Base-by-base conservation (phyloP, 1,284 basidiomycete species). In the Ganoderma lingzhi region DNA sequence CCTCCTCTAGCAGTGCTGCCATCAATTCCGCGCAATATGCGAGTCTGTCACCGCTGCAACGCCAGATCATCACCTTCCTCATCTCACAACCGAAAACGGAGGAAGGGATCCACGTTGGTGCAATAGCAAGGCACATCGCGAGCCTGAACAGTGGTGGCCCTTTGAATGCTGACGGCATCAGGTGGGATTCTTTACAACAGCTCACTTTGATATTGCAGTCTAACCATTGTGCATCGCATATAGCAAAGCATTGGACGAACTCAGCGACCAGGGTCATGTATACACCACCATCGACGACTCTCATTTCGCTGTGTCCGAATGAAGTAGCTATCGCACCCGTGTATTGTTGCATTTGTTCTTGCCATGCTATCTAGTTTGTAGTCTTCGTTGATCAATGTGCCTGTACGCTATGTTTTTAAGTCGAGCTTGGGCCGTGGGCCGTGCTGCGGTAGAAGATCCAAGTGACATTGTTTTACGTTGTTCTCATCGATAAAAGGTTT, bases 191-290 rank as follows among this genome's bases (percentile, higher is more conserved):
- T 9, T 39, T 5, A 44, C 3, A 15, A 42, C 39, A 61, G 6
- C 28, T 41, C 19, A 17, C 23, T 2, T 14, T 10, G 15, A 23
- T 19, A 17, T 23, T n/a, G 1, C 30, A 30, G n/a, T 14, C 59
- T 61, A 42, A 61, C 23, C 19, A 39, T 14, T 10, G 8, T 61
- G 15, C 32, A 12, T 23, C 44, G 44, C 59, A 45, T 65, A 35
- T 69, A 87, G 87, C 72, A 77, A 82, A 15, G 87, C 86, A 10
- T 78, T 90, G 65, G 86, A 88, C 71, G 73, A 76, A 44, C 82
- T 91, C 64, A 85, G 88, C 79, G 80, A 83, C 53, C 86, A 89
- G 14, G 90, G 90, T 5, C 78, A 84, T 70, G 80, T 90, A 58
- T 91, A 83, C 76, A 86, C 83, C 42, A 89, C 88, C 0, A 83